phyloP scores from a whole-genome alignment of 139 green algal species.

The Haematococcus lacustris region DNA sequence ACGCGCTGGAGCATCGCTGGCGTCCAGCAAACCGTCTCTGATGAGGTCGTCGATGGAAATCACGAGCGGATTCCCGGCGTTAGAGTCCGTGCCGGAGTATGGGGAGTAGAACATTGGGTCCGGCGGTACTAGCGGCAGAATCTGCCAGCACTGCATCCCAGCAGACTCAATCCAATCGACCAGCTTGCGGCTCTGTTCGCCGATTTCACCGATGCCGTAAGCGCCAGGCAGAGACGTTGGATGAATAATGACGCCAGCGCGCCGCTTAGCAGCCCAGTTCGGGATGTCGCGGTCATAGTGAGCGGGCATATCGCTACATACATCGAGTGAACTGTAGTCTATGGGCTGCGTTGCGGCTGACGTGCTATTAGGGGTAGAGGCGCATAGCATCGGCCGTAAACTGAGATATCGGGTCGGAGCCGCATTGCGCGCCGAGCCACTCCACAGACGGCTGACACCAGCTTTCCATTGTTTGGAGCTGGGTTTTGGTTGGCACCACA shows the following conservation, averaged over 20 bases:
- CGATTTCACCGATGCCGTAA: slow-evolving; percentile 85
- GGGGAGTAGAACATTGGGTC: slow-evolving; percentile 88
- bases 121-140: slow-evolving; percentile 92
- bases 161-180: slow-evolving; percentile 84
- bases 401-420: no score
- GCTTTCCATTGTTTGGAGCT: no score
- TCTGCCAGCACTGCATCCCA: slow-evolving; percentile 49
- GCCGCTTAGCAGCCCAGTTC: slow-evolving; percentile 36
- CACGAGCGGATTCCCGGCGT: slow-evolving; percentile 88
- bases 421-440: no score
- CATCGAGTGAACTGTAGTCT: slow-evolving; percentile 1
- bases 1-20: slow-evolving; percentile 40
- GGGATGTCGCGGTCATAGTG: slow-evolving; percentile 35
- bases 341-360: no score
- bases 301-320: slow-evolving; percentile 18
- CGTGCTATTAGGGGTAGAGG: no score
- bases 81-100: slow-evolving; percentile 87
- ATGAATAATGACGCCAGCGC: slow-evolving; percentile 84
- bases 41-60: slow-evolving; percentile 83
- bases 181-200: slow-evolving; percentile 66
- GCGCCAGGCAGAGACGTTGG: slow-evolving; percentile 85
- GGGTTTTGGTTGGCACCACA: no score
- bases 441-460: no score
- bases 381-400: no score
- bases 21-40: slow-evolving; percentile 70